phyloP scores from a whole-genome alignment of 1,284 basidiomycete genomes.

The Ustilago shanxiensis region DNA sequence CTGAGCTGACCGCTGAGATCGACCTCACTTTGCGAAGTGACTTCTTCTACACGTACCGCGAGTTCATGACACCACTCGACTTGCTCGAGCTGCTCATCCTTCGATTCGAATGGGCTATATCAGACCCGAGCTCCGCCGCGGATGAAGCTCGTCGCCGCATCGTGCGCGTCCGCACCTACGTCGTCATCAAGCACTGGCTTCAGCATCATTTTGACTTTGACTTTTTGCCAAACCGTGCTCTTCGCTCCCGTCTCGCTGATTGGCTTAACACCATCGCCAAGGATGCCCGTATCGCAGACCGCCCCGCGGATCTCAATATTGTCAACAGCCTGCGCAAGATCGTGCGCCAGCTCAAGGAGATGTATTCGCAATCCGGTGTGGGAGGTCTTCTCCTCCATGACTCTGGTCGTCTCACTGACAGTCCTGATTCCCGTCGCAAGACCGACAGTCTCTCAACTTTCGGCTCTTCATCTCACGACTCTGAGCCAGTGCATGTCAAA shows the following conservation, averaged over 20 bases:
- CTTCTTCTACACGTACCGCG: constrained; percentile 66
- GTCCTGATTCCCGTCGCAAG: constrained; percentile 20
- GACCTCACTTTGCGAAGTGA: constrained; percentile 57
- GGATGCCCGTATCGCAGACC: constrained; percentile 31
- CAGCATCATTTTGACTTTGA: constrained; percentile 63
- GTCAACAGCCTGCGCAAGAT: constrained; percentile 58
- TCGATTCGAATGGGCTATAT: constrained; percentile 64
- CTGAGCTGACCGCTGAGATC: constrained; percentile 64
- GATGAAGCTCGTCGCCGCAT: constrained; percentile 61
- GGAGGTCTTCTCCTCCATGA: constrained; percentile 51
- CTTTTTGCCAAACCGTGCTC: constrained; percentile 55
- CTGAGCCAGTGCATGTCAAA: constrained; percentile 12
- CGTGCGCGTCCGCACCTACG: constrained; percentile 63
- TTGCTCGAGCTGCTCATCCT: constrained; percentile 59
- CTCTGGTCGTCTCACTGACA: constrained; percentile 33
- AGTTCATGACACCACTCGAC: constrained; percentile 48
- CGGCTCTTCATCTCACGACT: constrained; percentile 36
- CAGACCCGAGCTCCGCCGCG: constrained; percentile 30
- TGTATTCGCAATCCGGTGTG: constrained; percentile 53
- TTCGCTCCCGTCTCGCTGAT: constrained; percentile 50
- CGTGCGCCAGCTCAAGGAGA: constrained; percentile 58
- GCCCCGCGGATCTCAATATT: constrained; percentile 53
- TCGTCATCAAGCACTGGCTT: constrained; percentile 64
- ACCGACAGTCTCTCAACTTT: constrained; percentile 40
- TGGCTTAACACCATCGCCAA: constrained; percentile 60